A percentile compares a stretch with the other conserved stretches of the same genome.
Evolutionary conservation across 176 grass and related monocot genomes (phyloP).

Genomic region (Hordeum vulgare): MorexV3_pseudomolecules_assembly NC_058524.1:564893400-564893899

Average conservation of each 20-base stretch:
- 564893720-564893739: conserved; percentile 12
- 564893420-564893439: conserved; percentile 26
- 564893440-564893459: conserved; percentile 16
- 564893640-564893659: conserved; percentile 38
- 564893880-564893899: conserved; percentile 20
- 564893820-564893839: not conserved
- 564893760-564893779: too few species aligned
- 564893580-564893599: conserved; percentile 39
- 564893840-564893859: conserved; percentile 25
- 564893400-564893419: conserved; percentile 40
- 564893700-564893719: conserved; percentile 24
- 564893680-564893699: conserved; percentile 30
- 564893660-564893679: conserved; percentile 17
- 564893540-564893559: conserved; percentile 34
- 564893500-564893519: conserved; percentile 31
- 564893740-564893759: conserved; percentile 17
- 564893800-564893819: conserved; percentile 13
- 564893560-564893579: conserved; percentile 36
- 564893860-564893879: conserved; percentile 19
- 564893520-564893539: conserved; percentile 27
- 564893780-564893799: conserved; percentile 18
- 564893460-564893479: conserved; percentile 24
- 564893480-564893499: conserved; percentile 23
- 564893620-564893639: conserved; percentile 13
- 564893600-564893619: conserved; percentile 36